Evolutionary conservation across 805 yeast genomes (phyloP).

Genomic region (Kuraishia ogatae): DNA sequence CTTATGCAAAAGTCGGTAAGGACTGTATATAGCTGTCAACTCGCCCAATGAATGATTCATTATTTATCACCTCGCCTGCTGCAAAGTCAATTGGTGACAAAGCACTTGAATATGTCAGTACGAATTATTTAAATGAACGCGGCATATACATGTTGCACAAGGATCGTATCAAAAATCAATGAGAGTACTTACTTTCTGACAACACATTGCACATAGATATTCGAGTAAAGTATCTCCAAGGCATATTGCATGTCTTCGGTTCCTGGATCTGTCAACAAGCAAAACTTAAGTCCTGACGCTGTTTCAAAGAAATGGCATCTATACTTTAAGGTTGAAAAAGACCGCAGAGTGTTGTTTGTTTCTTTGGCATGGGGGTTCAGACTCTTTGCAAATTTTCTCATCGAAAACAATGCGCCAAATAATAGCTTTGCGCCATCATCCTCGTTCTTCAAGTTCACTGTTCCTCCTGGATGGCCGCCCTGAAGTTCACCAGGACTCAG

Average conservation of each 20-base stretch:
- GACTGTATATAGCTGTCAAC: slow-evolving; percentile 29
- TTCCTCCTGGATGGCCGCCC: neutral
- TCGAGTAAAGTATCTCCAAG: slow-evolving; percentile 50
- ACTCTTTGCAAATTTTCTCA: slow-evolving; percentile 65
- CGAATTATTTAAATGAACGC: neutral
- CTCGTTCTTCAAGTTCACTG: slow-evolving; percentile 42
- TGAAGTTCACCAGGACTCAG: neutral
- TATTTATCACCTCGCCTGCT: slow-evolving; percentile 42
- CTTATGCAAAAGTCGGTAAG: slow-evolving; percentile 1
- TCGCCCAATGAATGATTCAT: slow-evolving; percentile 44
- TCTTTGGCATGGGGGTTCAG: slow-evolving; percentile 22
- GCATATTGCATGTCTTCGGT: slow-evolving; percentile 47
- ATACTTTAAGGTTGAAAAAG: slow-evolving; percentile 67
- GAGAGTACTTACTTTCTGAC: slow-evolving; percentile 39
- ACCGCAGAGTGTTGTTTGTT: slow-evolving; percentile 28
- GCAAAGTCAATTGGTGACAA: slow-evolving; percentile 50
- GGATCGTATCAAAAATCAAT: slow-evolving; percentile 5
- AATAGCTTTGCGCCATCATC: slow-evolving; percentile 73
- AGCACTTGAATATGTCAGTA: slow-evolving; percentile 19
- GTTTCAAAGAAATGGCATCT: slow-evolving; percentile 77
- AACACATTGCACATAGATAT: slow-evolving; percentile 49
- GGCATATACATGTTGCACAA: neutral
- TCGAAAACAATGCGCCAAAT: slow-evolving; percentile 77
- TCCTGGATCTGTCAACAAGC: slow-evolving; percentile 58
- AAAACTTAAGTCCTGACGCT: slow-evolving; percentile 69